These are phyloP conservation scores for Mucor mucedo DNA, from an alignment of 371 early-diverging fungal species.

Conservation along the genomic window DNA sequence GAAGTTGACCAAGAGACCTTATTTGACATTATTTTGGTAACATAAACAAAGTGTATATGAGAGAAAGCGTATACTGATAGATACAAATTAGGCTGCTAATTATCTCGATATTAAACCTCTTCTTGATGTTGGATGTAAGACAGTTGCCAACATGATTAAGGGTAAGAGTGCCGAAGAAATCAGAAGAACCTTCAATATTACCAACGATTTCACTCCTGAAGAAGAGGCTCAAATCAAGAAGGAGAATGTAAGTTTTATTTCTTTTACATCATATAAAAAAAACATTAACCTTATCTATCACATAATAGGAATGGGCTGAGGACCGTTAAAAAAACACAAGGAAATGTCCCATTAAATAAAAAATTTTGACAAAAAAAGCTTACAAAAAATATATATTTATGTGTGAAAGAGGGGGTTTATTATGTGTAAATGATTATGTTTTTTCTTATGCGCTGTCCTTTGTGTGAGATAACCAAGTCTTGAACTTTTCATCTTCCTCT, in stretches of 20 bases:
- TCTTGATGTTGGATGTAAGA: conserved; percentile 95
- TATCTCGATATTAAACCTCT: conserved; percentile 96
- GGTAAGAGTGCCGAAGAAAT: conserved; percentile 95
- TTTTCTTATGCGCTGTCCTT: conserved; percentile 21
- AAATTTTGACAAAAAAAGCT: too few relatives aligned
- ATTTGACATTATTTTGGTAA: conserved; percentile 74
- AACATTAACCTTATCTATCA: neutral
- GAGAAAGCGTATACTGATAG: neutral
- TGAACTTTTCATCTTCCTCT: conserved; percentile 43
- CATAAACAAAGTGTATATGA: neutral
- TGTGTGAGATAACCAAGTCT: conserved; percentile 39
- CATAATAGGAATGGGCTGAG: conserved; percentile 74
- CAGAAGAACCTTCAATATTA: conserved; percentile 92
- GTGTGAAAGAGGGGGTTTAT: too few relatives aligned
- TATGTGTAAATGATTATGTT: conserved; percentile 1
- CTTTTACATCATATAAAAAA: neutral
- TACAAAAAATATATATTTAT: too few relatives aligned
- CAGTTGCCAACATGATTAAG: conserved; percentile 98
- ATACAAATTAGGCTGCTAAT: conserved; percentile 78
- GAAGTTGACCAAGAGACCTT: conserved; percentile 80
- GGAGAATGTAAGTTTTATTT: conserved; percentile 75
- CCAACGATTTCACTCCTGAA: conserved; percentile 96
- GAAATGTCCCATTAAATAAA: neutral
- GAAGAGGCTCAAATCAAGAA: conserved; percentile 89
- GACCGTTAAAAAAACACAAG: conserved; percentile 70